phyloP scores from a whole-genome alignment of 495 filamentous ascomycete species.

The Rhypophila decipiens region DNA sequence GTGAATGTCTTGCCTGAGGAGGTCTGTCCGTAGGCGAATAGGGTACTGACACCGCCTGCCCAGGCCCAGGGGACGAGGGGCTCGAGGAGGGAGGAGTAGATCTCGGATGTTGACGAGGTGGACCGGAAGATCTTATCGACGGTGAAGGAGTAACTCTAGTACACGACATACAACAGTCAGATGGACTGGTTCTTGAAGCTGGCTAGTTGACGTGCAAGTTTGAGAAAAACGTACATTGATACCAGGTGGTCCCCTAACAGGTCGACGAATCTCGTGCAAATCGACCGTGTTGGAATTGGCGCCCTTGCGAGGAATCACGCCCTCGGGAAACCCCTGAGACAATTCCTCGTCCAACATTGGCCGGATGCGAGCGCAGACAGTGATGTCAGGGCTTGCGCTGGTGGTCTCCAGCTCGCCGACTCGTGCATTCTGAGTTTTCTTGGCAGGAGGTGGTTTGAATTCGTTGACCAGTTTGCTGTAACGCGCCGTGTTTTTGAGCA shows the following conservation, averaged over 20 bases:
- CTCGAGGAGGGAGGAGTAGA: conserved; percentile 15
- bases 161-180: neutral
- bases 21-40: conserved; percentile 45
- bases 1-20: conserved; percentile 44
- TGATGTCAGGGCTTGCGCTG: conserved; percentile 5
- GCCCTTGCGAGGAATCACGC: conserved; percentile 11
- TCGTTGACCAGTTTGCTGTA: conserved; percentile 13
- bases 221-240: conserved; percentile 7
- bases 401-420: neutral
- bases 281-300: conserved; percentile 4
- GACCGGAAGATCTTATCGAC: conserved; percentile 18
- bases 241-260: conserved; percentile 8
- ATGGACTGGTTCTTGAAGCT: neutral
- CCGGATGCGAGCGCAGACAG: conserved; percentile 14
- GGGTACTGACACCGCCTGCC: conserved; percentile 19
- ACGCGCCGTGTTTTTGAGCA: conserved; percentile 15
- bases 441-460: conserved; percentile 10
- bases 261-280: conserved; percentile 13
- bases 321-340: conserved; percentile 8
- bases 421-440: too few species aligned
- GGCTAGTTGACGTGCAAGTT: neutral
- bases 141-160: conserved; percentile 3
- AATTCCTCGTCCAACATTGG: conserved; percentile 17
- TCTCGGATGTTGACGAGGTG: conserved; percentile 7
- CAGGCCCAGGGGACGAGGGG: conserved; percentile 20